These are phyloP conservation scores for Plasmodium malariae DNA, from an alignment of 169 alveolate species.

Conservation along the genomic window DNA sequence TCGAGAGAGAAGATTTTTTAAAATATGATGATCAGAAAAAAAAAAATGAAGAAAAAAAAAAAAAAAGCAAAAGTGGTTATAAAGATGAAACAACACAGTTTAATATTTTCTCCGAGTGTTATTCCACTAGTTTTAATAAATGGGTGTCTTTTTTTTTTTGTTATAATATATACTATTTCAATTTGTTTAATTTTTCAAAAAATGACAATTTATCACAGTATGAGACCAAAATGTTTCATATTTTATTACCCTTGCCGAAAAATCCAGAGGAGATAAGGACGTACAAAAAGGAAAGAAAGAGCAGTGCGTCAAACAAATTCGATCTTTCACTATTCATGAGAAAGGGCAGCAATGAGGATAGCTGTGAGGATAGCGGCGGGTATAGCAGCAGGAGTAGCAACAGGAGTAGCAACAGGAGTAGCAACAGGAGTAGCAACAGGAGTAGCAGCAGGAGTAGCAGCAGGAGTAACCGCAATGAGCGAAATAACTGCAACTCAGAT, in stretches of 20 bases:
- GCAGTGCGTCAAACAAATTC: background rate
- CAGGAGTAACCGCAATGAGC: too few relatives aligned
- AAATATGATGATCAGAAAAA: background rate
- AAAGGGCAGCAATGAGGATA: background rate
- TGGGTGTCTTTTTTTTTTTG: constrained; percentile 73
- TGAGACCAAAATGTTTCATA: constrained; percentile 49
- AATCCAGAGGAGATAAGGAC: constrained; percentile 67
- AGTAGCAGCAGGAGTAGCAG: too few relatives aligned
- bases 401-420: too few relatives aligned
- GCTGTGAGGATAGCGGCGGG: too few relatives aligned
- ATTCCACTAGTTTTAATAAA: constrained; percentile 59
- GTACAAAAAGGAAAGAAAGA: constrained; percentile 4
- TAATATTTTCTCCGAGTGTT: constrained; percentile 61
- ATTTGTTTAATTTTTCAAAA: constrained; percentile 45
- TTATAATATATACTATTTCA: constrained; percentile 60
- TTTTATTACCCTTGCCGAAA: constrained; percentile 53
- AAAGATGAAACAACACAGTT: constrained; percentile 26
- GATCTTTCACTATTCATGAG: constrained; percentile 1
- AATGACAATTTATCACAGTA: constrained; percentile 13
- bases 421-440: too few relatives aligned
- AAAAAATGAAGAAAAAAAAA: background rate
- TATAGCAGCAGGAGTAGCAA: too few relatives aligned
- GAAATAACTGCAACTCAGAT: too few relatives aligned
- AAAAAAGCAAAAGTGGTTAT: background rate
- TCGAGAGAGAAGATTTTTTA: constrained; percentile 32